A percentile compares a stretch with the other conserved stretches of the same genome.
phyloP scores from a whole-genome alignment of 768 basidiomycete species.

The Psilocybe sp. region DNA sequence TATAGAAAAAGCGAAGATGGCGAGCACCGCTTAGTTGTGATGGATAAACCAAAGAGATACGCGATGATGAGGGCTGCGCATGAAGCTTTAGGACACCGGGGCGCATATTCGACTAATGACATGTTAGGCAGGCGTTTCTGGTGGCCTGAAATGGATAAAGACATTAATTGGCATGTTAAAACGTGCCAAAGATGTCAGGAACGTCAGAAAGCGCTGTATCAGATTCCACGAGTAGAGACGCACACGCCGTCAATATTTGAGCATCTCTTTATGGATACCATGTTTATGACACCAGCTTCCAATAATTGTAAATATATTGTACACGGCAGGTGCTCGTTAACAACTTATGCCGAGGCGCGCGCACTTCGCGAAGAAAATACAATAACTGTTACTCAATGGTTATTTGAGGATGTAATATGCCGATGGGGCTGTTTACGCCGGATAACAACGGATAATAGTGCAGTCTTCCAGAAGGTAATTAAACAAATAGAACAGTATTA shows the following conservation, averaged over 20 bases:
- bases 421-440: conserved; percentile 34
- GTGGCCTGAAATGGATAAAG: conserved; percentile 24
- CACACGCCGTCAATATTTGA: conserved; percentile 10
- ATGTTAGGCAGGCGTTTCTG: conserved; percentile 21
- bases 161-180: conserved; percentile 22
- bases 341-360: conserved; percentile 20
- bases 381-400: conserved; percentile 16
- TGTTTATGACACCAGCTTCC: conserved; percentile 8
- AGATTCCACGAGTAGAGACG: conserved; percentile 15
- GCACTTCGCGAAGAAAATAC: conserved; percentile 18
- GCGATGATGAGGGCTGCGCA: conserved; percentile 19
- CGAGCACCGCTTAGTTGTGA: conserved; percentile 16
- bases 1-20: conserved; percentile 11
- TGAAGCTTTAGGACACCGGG: conserved; percentile 23
- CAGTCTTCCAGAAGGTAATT: conserved; percentile 14
- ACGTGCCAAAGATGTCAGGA: conserved; percentile 23
- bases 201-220: conserved; percentile 12
- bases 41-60: conserved; percentile 13
- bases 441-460: conserved; percentile 42
- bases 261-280: conserved; percentile 1
- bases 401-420: conserved; percentile 29
- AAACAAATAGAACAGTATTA: conserved; percentile 19
- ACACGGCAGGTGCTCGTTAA: conserved; percentile 15
- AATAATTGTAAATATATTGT: conserved; percentile 21
- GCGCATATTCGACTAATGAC: conserved; percentile 14